phyloP scores from a whole-genome alignment of 1,139 yeast genomes.

The Debaryomycetaceae sp. region DNA sequence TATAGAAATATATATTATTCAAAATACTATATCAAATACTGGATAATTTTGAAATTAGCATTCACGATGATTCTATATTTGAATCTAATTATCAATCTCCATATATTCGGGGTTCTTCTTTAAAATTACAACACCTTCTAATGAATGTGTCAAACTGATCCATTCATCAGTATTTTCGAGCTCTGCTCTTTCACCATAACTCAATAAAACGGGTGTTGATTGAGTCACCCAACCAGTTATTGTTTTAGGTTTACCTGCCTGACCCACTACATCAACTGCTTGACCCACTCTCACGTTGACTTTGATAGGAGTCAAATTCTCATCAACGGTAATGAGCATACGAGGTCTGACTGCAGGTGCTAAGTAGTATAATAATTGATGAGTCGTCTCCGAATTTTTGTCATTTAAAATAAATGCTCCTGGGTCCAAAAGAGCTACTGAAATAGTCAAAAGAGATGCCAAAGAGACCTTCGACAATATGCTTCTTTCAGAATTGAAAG shows the following conservation, averaged over 20 bases:
- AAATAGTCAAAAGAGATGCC: constrained; percentile 83
- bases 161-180: constrained; percentile 88
- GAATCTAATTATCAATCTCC: constrained; percentile 50
- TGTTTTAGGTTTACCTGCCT: constrained; percentile 97
- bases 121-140: constrained; percentile 92
- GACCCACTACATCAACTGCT: constrained; percentile 98
- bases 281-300: constrained; percentile 98
- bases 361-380: constrained; percentile 74
- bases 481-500: constrained; percentile 87
- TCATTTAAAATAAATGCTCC: constrained; percentile 57
- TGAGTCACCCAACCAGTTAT: constrained; percentile 99
- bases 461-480: constrained; percentile 84
- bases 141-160: constrained; percentile 71
- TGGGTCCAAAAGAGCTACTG: constrained; percentile 85
- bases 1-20: not conserved
- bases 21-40: not conserved
- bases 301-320: constrained; percentile 79
- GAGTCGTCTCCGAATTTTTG: constrained; percentile 58
- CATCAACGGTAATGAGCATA: constrained; percentile 90
- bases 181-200: constrained; percentile 96
- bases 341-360: constrained; percentile 92
- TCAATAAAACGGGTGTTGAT: constrained; percentile 90
- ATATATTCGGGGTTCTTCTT: constrained; percentile 86
- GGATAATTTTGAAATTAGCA: not conserved
- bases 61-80: constrained; percentile 1